Evolutionary conservation across 2,329 filamentous ascomycete species (phyloP).

Genomic region (Penicillium aurantiogriseum): DNA sequence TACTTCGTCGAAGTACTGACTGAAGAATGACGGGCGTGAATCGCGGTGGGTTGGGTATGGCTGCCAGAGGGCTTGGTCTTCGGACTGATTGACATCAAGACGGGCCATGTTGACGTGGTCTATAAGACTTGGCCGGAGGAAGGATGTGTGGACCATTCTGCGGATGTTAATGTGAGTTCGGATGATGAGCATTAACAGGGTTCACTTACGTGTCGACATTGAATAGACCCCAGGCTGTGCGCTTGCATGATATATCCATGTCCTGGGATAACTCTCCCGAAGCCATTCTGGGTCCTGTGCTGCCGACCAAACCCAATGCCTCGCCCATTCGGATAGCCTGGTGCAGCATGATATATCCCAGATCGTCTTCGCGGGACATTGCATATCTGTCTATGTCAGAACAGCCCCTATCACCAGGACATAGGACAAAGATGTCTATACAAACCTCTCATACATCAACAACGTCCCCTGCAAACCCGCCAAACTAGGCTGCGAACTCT

Average conservation of each 20-base stretch:
- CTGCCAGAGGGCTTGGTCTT: slow-evolving; percentile 28
- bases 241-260: slow-evolving; percentile 31
- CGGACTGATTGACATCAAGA: slow-evolving; percentile 11
- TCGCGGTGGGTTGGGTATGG: slow-evolving; percentile 36
- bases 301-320: slow-evolving; percentile 33
- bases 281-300: slow-evolving; percentile 20
- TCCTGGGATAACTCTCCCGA: slow-evolving; percentile 28
- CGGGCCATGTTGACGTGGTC: slow-evolving; percentile 34
- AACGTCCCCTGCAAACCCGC: slow-evolving; percentile 36
- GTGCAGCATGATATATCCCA: slow-evolving; percentile 40
- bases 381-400: slow-evolving; percentile 30
- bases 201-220: slow-evolving; percentile 40
- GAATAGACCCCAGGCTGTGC: slow-evolving; percentile 40
- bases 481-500: slow-evolving; percentile 27
- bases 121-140: slow-evolving; percentile 37
- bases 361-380: slow-evolving; percentile 37
- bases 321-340: slow-evolving; percentile 37
- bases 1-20: slow-evolving; percentile 36
- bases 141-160: slow-evolving; percentile 37
- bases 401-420: neutral
- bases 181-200: no score
- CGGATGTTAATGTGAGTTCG: neutral
- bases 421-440: neutral
- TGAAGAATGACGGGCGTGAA: slow-evolving; percentile 27
- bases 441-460: slow-evolving; percentile 38